phyloP scores from a whole-genome alignment of 805 yeast species.

The Ogataea philodendri region DNA sequence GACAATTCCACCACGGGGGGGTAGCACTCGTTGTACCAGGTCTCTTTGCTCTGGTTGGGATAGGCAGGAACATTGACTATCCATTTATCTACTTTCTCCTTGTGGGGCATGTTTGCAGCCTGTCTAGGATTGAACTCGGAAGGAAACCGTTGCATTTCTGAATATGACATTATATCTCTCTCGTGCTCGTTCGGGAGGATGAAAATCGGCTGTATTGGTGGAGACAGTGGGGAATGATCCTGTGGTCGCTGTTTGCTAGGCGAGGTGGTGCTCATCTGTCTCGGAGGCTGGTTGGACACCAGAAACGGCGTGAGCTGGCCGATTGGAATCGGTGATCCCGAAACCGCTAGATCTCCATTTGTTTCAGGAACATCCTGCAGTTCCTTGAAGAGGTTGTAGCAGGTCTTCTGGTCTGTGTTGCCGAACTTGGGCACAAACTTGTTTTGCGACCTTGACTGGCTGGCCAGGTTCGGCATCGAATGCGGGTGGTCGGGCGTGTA shows the following conservation, averaged over 20 bases:
- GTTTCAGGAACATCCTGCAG: conserved; percentile 14
- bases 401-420: conserved; percentile 14
- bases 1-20: conserved; percentile 43
- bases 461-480: conserved; percentile 20
- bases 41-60: conserved; percentile 23
- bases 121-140: conserved; percentile 57
- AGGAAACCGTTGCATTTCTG: conserved; percentile 37
- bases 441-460: conserved; percentile 17
- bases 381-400: conserved; percentile 20
- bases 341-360: conserved; percentile 11
- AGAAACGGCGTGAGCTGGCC: conserved; percentile 20
- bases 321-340: conserved; percentile 20
- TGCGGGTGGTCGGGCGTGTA: conserved; percentile 24
- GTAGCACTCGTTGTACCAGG: conserved; percentile 46
- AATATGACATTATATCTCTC: conserved; percentile 11
- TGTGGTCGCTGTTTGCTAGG: conserved; percentile 19
- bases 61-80: conserved; percentile 54
- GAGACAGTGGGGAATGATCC: conserved; percentile 15
- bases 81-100: conserved; percentile 69
- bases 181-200: conserved; percentile 18
- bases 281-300: conserved; percentile 18
- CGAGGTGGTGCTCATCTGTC: conserved; percentile 12
- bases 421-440: conserved; percentile 15
- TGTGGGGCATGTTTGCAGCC: conserved; percentile 60
- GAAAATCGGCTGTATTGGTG: conserved; percentile 18